phyloP scores from a whole-genome alignment of 2,329 filamentous ascomycete species.

The Colletotrichum gloeosporioides region DNA sequence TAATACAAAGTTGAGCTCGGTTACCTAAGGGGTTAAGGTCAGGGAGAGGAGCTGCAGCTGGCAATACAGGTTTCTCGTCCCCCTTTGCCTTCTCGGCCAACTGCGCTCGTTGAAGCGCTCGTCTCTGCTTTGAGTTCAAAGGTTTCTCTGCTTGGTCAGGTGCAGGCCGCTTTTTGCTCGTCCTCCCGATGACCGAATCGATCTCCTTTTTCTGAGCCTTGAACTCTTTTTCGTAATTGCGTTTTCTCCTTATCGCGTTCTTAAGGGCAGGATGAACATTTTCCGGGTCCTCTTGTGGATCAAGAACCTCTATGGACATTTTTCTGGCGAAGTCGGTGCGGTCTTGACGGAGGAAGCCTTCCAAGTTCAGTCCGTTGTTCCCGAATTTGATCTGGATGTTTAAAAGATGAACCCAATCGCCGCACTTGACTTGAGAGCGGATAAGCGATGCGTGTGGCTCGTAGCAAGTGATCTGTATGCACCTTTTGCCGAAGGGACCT shows the following conservation, averaged over 20 bases:
- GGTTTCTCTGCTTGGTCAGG: slow-evolving; percentile 8
- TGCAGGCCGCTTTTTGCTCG: slow-evolving; percentile 26
- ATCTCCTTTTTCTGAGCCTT: slow-evolving; percentile 44
- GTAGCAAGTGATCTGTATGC: slow-evolving; percentile 74
- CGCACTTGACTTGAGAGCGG: slow-evolving; percentile 58
- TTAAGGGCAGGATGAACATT: slow-evolving; percentile 54
- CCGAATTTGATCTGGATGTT: slow-evolving; percentile 76
- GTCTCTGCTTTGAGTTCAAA: slow-evolving; percentile 29
- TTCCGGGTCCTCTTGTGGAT: slow-evolving; percentile 42
- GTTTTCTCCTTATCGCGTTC: slow-evolving; percentile 66
- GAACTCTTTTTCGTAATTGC: slow-evolving; percentile 64
- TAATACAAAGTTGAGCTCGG: background rate
- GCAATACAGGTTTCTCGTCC: slow-evolving; percentile 30
- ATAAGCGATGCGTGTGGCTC: slow-evolving; percentile 69
- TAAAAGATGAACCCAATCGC: slow-evolving; percentile 67
- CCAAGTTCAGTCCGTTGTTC: slow-evolving; percentile 60
- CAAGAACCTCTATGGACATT: slow-evolving; percentile 63
- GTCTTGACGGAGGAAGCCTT: slow-evolving; percentile 75
- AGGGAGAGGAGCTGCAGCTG: slow-evolving; percentile 26
- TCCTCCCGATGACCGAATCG: background rate
- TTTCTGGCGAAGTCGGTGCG: slow-evolving; percentile 43
- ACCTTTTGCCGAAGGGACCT: slow-evolving; percentile 76
- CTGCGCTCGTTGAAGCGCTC: background rate
- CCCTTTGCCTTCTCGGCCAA: slow-evolving; percentile 10
- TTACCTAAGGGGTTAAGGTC: slow-evolving; percentile 37